These are phyloP conservation scores for Epichloe festucae DNA, from an alignment of 2,329 filamentous ascomycete species.

Conservation along the genomic window DNA sequence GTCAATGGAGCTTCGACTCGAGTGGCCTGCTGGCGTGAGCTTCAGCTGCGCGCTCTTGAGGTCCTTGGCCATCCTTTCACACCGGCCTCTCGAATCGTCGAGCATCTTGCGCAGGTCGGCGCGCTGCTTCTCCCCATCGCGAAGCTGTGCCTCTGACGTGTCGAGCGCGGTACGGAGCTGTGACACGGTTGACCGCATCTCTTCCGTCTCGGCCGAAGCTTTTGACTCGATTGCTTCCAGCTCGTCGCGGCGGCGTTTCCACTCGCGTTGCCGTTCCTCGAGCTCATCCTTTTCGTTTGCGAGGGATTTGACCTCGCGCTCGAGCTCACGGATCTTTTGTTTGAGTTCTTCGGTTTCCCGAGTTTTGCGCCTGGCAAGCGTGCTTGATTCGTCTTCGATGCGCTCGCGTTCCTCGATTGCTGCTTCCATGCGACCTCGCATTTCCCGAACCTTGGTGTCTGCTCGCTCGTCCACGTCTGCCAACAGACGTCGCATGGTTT, in stretches of 20 bases:
- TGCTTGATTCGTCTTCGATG: conserved; percentile 79
- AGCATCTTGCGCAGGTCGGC: conserved; percentile 60
- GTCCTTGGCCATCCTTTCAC: conserved; percentile 69
- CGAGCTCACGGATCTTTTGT: conserved; percentile 64
- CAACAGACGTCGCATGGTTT: conserved; percentile 85
- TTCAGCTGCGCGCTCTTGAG: conserved; percentile 39
- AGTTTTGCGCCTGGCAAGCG: conserved; percentile 59
- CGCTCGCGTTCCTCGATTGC: conserved; percentile 90
- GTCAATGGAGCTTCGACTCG: conserved; percentile 29
- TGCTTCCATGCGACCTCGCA: conserved; percentile 76
- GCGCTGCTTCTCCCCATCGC: conserved; percentile 73
- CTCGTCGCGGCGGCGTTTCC: conserved; percentile 60
- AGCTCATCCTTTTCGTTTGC: conserved; percentile 67
- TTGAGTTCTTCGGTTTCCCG: conserved; percentile 82
- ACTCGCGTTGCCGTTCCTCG: conserved; percentile 59
- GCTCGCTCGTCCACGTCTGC: conserved; percentile 75
- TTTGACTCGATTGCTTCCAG: conserved; percentile 58
- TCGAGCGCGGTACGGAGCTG: conserved; percentile 72
- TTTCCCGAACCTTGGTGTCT: conserved; percentile 72
- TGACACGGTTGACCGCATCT: conserved; percentile 63
- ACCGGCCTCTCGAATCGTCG: conserved; percentile 62
- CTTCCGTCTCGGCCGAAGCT: conserved; percentile 58
- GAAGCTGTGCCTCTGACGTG: conserved; percentile 71
- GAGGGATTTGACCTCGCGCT: conserved; percentile 59
- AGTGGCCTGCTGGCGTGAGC: conserved; percentile 28